phyloP scores from a whole-genome alignment of 2,329 filamentous ascomycete genomes.

The Verticillium tricorpus region DNA sequence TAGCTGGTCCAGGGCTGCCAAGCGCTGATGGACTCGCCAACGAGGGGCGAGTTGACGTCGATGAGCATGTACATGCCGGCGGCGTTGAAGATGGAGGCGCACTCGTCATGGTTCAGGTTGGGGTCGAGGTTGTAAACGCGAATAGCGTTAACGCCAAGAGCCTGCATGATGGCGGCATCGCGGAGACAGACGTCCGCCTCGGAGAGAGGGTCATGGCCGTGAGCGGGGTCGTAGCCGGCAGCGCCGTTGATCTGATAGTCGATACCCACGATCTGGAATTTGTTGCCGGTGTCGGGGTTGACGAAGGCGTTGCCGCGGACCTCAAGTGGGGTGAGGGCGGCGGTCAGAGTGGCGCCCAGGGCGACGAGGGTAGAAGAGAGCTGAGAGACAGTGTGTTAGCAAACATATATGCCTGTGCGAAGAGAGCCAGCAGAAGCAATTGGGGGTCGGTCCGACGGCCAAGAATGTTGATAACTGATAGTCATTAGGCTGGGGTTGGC shows the following conservation, averaged over 20 bases:
- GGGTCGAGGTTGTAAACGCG: slow-evolving; percentile 67
- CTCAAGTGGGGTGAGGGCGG: slow-evolving; percentile 53
- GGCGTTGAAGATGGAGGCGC: slow-evolving; percentile 64
- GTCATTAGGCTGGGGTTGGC: no score
- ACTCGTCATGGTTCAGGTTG: slow-evolving; percentile 61
- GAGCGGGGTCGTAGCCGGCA: slow-evolving; percentile 52
- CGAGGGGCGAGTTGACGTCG: slow-evolving; percentile 62
- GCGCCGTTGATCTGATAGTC: slow-evolving; percentile 67
- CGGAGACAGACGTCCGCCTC: slow-evolving; percentile 54
- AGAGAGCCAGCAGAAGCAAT: no score
- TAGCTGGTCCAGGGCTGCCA: slow-evolving; percentile 55
- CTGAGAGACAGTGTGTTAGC: background rate
- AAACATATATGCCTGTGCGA: background rate
- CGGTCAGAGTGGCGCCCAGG: slow-evolving; percentile 46
- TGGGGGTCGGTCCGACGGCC: no score
- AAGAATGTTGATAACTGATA: no score
- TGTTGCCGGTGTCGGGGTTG: slow-evolving; percentile 52
- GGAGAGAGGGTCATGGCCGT: slow-evolving; percentile 55
- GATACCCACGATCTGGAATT: slow-evolving; percentile 62
- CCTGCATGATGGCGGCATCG: slow-evolving; percentile 63
- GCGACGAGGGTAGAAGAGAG: slow-evolving; percentile 39
- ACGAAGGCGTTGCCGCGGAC: slow-evolving; percentile 56
- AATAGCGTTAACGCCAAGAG: slow-evolving; percentile 61
- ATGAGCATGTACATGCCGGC: slow-evolving; percentile 66
- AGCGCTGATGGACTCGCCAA: slow-evolving; percentile 53